Base-by-base conservation (phyloP, 1,284 basidiomycete species). In the Pseudozyma hubeiensis region DNA sequence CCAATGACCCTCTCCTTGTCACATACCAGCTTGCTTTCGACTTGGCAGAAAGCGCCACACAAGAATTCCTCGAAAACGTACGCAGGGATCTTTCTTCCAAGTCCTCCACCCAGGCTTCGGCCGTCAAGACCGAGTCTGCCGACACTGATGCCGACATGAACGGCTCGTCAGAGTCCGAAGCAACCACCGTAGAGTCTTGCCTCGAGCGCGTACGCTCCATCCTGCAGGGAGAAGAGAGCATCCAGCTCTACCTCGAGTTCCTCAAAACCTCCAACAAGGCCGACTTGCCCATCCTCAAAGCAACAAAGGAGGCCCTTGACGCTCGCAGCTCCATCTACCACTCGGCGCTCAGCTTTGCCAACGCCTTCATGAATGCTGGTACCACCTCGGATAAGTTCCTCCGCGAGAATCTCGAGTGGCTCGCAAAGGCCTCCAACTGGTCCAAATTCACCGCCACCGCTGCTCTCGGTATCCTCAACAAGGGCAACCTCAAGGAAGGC, bases 371-470 rank as follows among this genome's bases (percentile, higher is more conserved):
- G 75, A 79, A 83, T 48, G 83, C 83, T 19, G 83, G 83, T 41
- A 84, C 83, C 40, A 79, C 81, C n/a, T 83, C 81, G 54, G 83
- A 84, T 64, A 72, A 78, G 64, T 84, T 84, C 73, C 59, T 84
- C 53, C 79, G 83, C 45, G 82, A 83, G 54, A 84, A 83, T 65
- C 77, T 84, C 52, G 83, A 83, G 35, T 84, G 83, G 83, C 79
- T 84, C 24, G 82, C 82, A 41, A 82, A 82, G 64, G 83, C 83
- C 16, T 81, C 80, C 76, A 84, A 84, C 65, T 84, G 83, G 83
- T 79, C 75, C 75, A 84, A 84, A 66, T 84, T 84, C 58, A 83
- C 82, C 10, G 83, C 83, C 17, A 84, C 83, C 14, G 81, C 83
- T 14, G 83, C 83, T 17, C 74, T 84, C 24, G 83, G 83, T 46